These are phyloP conservation scores for Neobulgaria alba DNA, from an alignment of 2,329 filamentous ascomycete genomes.

Conservation along the genomic window DNA sequence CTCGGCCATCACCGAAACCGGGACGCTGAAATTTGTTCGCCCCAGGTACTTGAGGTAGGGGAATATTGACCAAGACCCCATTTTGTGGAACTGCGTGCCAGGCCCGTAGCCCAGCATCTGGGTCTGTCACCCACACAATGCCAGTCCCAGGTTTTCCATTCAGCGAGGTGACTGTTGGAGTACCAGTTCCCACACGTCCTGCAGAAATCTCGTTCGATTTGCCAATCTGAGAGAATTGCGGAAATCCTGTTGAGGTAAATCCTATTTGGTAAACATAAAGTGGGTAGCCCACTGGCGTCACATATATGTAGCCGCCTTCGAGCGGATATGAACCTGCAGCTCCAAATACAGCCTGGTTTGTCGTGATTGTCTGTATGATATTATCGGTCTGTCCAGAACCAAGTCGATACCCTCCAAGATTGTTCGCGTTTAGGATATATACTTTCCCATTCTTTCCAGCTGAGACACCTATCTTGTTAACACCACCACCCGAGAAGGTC, in stretches of 20 bases:
- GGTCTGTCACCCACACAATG: slow-evolving; percentile 33
- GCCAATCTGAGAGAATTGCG: slow-evolving; percentile 28
- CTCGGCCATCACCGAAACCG: slow-evolving; percentile 31
- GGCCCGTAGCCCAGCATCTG: slow-evolving; percentile 30
- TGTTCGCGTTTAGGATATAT: slow-evolving; percentile 34
- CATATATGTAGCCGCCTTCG: slow-evolving; percentile 37
- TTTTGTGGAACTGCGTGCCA: slow-evolving; percentile 33
- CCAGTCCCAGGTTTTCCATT: slow-evolving; percentile 29
- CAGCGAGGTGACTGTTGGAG: slow-evolving; percentile 31
- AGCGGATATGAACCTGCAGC: slow-evolving; percentile 33
- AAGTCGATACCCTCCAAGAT: slow-evolving; percentile 34
- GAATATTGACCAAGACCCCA: slow-evolving; percentile 27
- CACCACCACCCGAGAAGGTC: slow-evolving; percentile 29
- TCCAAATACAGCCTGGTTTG: slow-evolving; percentile 30
- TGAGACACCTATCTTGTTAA: slow-evolving; percentile 31
- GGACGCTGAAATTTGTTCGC: slow-evolving; percentile 33
- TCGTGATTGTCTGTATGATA: slow-evolving; percentile 31
- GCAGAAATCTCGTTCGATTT: slow-evolving; percentile 25
- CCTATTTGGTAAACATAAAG: slow-evolving; percentile 31
- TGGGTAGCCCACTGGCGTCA: slow-evolving; percentile 29
- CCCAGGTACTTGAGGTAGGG: slow-evolving; percentile 29
- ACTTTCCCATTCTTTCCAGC: slow-evolving; percentile 34
- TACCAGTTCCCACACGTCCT: slow-evolving; percentile 28
- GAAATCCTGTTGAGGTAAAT: slow-evolving; percentile 25
- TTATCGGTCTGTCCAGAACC: slow-evolving; percentile 31